Percentiles rank a stretch among this genome's conserved stretches.
Evolutionary conservation across 352 stramenopile genomes (phyloP).

Genomic region (Phytophthora pini): DNA sequence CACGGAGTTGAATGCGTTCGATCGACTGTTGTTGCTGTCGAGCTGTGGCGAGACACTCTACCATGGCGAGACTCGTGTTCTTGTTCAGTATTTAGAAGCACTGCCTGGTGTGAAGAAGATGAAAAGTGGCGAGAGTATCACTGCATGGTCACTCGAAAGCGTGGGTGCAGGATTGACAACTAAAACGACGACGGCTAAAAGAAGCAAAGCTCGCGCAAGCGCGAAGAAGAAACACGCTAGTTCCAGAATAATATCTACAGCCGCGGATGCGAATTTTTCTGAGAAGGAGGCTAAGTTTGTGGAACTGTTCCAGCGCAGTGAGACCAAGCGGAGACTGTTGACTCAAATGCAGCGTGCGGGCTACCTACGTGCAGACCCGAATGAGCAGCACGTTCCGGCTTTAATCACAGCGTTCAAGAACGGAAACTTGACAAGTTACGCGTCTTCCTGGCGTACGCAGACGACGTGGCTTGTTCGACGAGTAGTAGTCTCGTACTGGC

Average conservation of each 20-base stretch:
- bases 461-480: constrained; percentile 24
- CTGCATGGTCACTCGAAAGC: constrained; percentile 35
- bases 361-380: too few species aligned
- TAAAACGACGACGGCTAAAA: constrained; percentile 13
- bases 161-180: constrained; percentile 8
- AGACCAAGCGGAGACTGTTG: too few species aligned
- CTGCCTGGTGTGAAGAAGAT: neutral
- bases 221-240: constrained; percentile 27
- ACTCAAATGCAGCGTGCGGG: too few species aligned
- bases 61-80: too few species aligned
- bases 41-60: too few species aligned
- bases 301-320: too few species aligned
- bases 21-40: constrained; percentile 31
- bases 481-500: constrained; percentile 18
- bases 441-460: constrained; percentile 10
- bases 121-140: constrained; percentile 24
- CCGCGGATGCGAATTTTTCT: neutral
- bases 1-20: constrained; percentile 20
- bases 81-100: too few species aligned
- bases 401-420: too few species aligned
- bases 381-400: too few species aligned
- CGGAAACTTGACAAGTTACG: constrained; percentile 13
- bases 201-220: constrained; percentile 3
- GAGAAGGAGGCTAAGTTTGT: too few species aligned
- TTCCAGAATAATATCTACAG: constrained; percentile 17